A percentile compares a stretch with the other conserved stretches of the same genome.
phyloP scores from a whole-genome alignment of 768 basidiomycete genomes.

The Calocybe gangraenosa region DNA sequence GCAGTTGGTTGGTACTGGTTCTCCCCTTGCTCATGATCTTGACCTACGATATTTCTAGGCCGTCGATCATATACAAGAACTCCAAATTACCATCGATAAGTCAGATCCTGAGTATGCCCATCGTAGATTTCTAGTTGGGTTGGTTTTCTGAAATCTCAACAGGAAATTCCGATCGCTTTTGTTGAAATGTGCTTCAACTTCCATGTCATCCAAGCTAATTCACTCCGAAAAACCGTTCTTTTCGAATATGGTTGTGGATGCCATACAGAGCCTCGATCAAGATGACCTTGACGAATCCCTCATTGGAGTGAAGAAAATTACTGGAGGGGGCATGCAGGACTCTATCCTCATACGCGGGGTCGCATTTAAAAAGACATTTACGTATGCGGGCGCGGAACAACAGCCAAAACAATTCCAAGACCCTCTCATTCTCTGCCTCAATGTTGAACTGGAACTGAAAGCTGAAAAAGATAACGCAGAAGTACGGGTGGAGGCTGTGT shows the following conservation, averaged over 20 bases:
- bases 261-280: slow-evolving; percentile 89
- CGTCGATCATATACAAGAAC: slow-evolving; percentile 78
- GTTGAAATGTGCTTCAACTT: slow-evolving; percentile 94
- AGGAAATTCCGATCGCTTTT: slow-evolving; percentile 93
- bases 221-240: slow-evolving; percentile 99
- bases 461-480: slow-evolving; percentile 99
- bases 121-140: slow-evolving; percentile 8
- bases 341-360: slow-evolving; percentile 87
- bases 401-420: slow-evolving; percentile 77
- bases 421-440: slow-evolving; percentile 77
- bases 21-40: slow-evolving; percentile 5
- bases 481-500: slow-evolving; percentile 93
- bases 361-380: slow-evolving; percentile 99
- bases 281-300: slow-evolving; percentile 92
- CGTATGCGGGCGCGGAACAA: slow-evolving; percentile 98
- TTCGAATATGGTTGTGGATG: slow-evolving; percentile 97
- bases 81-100: slow-evolving; percentile 89
- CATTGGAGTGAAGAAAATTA: slow-evolving; percentile 96
- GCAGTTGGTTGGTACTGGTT: slow-evolving; percentile 59
- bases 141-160: slow-evolving; percentile 14
- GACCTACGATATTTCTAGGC: slow-evolving; percentile 46
- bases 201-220: slow-evolving; percentile 99
- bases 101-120: slow-evolving; percentile 77
- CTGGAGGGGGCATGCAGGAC: slow-evolving; percentile 97
- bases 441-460: slow-evolving; percentile 86